A percentile compares a stretch with the other conserved stretches of the same genome.
phyloP scores from a whole-genome alignment of 306 rosid species.

The Rosa lucieae region DNA sequence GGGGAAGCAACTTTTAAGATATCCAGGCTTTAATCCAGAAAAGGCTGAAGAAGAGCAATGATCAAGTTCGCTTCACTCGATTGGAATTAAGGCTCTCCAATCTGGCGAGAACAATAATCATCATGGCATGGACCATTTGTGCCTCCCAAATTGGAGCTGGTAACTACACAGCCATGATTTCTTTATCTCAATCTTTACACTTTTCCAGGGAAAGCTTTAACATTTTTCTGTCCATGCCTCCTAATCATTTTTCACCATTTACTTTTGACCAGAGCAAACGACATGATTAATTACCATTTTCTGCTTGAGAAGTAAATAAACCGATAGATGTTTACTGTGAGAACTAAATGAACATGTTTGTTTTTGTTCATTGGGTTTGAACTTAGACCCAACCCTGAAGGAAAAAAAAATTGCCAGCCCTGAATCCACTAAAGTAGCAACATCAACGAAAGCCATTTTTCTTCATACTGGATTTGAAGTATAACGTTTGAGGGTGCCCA shows the following conservation, averaged over 20 bases:
- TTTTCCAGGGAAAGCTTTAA: neutral
- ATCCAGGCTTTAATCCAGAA: slow-evolving; percentile 4
- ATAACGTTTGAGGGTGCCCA: no score
- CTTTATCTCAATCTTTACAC: neutral
- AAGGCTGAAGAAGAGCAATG: slow-evolving; percentile 12
- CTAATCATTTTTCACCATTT: neutral
- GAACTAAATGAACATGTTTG: no score
- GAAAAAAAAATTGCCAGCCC: no score
- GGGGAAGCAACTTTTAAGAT: neutral
- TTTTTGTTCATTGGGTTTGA: no score
- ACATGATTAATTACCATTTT: neutral
- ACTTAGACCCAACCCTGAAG: no score
- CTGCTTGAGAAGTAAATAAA: neutral
- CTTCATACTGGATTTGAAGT: no score
- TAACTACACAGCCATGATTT: neutral
- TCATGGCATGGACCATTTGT: neutral
- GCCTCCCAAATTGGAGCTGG: neutral
- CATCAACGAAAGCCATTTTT: no score
- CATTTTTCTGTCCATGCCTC: neutral
- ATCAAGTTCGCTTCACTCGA: neutral
- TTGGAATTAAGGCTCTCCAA: neutral
- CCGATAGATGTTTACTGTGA: neutral
- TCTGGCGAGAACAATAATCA: neutral
- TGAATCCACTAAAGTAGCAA: no score
- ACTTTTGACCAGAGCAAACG: neutral